phyloP scores from a whole-genome alignment of 192 early-diverging fungal species.

The Phlyctochytrium bullatum region DNA sequence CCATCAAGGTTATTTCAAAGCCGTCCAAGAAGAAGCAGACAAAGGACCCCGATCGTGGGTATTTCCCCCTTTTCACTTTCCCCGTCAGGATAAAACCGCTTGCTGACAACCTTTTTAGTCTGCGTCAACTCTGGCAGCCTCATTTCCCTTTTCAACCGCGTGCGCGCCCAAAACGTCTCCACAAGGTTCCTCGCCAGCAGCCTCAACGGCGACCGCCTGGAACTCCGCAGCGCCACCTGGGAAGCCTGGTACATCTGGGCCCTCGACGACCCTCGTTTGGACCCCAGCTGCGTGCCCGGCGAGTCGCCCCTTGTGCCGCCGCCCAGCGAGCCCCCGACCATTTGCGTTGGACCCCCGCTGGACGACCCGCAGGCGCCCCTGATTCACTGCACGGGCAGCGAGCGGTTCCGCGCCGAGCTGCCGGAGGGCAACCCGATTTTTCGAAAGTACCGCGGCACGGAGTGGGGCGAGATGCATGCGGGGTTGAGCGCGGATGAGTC shows the following conservation, averaged over 20 bases:
- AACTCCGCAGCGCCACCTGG: constrained; percentile 70
- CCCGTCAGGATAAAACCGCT: constrained; percentile 42
- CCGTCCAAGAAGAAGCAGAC: constrained; percentile 88
- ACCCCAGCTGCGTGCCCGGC: constrained; percentile 71
- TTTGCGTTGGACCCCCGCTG: neutral
- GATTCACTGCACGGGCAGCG: neutral
- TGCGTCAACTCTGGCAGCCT: constrained; percentile 85
- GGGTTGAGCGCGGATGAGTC: neutral
- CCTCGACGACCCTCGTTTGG: constrained; percentile 70
- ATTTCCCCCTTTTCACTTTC: neutral
- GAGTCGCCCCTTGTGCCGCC: constrained; percentile 49
- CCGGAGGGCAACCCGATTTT: neutral
- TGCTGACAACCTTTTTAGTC: constrained; percentile 69
- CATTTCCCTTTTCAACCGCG: constrained; percentile 85
- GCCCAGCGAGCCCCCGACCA: neutral
- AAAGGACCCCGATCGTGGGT: constrained; percentile 43
- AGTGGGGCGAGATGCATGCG: too few relatives aligned
- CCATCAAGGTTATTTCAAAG: constrained; percentile 90
- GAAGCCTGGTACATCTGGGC: constrained; percentile 86
- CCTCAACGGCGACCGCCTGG: constrained; percentile 25
- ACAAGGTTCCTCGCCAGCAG: constrained; percentile 81
- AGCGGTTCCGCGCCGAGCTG: neutral
- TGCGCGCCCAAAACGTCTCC: constrained; percentile 84
- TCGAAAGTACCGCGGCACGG: neutral
- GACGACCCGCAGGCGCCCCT: neutral